Evolutionary conservation across 179 eudicot genomes (phyloP), one percentile per base, ranked within the genome.

Genomic region (Silene vulgaris): DNA sequence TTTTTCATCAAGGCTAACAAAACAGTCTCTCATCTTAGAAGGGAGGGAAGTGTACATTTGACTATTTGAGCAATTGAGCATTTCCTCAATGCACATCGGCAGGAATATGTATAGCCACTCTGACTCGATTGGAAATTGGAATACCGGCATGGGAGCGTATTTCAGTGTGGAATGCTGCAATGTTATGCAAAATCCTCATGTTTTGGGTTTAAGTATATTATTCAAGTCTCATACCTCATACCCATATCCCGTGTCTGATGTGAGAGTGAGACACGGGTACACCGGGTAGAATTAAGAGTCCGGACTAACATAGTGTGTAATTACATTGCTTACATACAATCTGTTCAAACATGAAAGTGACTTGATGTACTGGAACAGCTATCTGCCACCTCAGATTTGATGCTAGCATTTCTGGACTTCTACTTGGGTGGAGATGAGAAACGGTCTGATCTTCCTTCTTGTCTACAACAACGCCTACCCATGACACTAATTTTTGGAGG

Each of bases 401-500:
- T 92, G 99, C 91, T 95, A 57, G 99, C 90, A 29, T 87, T 86
- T 80, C 83, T 95, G 83, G 99, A 95, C 82, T 92, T 95, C 81
- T 95, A 89, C 84, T 95, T 95, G 68, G 99, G 99, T 62, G 99
- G 97, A 77, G 99, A 95, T 82, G 99, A 95, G 80, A 95, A 95
- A 73, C 88, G 99, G 82, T 81, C 82, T 75, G 97, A 88, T 78
- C 97, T 94, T 80, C 98, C 96, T 77, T 95, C 97, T 74, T 86
- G 76, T 63, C 95, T 95, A 77, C 84, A 82, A 72, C 95, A 87
- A 64, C 84, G 97, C 72, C 85, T 90, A 73, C 99, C 99, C 12
- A 80, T 95, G 87, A 86, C 88, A 21, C 73, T 92, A 74, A 81
- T 88, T 7, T 92, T 90, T 83, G 99, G 99, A 13, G 99, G 99